Evolutionary conservation across 495 filamentous ascomycete genomes (phyloP).

Genomic region (Penicillium cataractarum): DNA sequence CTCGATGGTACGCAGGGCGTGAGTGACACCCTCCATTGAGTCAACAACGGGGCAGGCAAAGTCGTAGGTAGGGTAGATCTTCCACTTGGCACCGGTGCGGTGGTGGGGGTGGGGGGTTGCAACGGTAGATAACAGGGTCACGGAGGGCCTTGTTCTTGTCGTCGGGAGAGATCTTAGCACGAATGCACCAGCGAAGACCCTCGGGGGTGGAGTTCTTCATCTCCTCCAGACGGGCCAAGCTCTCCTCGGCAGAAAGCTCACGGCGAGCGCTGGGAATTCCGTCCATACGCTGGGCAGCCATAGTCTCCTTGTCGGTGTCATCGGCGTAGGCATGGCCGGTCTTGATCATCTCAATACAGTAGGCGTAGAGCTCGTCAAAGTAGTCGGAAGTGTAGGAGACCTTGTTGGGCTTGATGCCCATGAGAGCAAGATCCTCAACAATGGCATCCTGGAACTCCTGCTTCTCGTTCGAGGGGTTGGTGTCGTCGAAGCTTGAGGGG

Average conservation of each 20-base stretch:
- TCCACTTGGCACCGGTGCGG: constrained; percentile 87
- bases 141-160: constrained; percentile 85
- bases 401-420: constrained; percentile 84
- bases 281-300: constrained; percentile 76
- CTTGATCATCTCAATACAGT: constrained; percentile 77
- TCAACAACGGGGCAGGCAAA: constrained; percentile 93
- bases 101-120: constrained; percentile 78
- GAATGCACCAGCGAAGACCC: constrained; percentile 80
- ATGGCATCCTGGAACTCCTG: constrained; percentile 90
- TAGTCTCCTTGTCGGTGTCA: constrained; percentile 85
- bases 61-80: constrained; percentile 96
- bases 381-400: constrained; percentile 85
- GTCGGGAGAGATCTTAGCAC: constrained; percentile 84
- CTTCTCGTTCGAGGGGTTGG: constrained; percentile 92
- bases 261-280: constrained; percentile 76
- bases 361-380: constrained; percentile 84
- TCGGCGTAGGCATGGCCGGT: constrained; percentile 86
- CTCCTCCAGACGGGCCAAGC: constrained; percentile 76
- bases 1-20: constrained; percentile 93
- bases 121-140: constrained; percentile 95
- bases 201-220: constrained; percentile 83
- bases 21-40: constrained; percentile 87
- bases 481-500: constrained; percentile 70
- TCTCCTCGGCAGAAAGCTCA: constrained; percentile 78
- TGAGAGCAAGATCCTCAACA: constrained; percentile 78